Percentiles rank a stretch among this genome's conserved stretches.
Evolutionary conservation across 441 rosid genomes (phyloP).

Genomic region (Codiaeum variegatum): DNA sequence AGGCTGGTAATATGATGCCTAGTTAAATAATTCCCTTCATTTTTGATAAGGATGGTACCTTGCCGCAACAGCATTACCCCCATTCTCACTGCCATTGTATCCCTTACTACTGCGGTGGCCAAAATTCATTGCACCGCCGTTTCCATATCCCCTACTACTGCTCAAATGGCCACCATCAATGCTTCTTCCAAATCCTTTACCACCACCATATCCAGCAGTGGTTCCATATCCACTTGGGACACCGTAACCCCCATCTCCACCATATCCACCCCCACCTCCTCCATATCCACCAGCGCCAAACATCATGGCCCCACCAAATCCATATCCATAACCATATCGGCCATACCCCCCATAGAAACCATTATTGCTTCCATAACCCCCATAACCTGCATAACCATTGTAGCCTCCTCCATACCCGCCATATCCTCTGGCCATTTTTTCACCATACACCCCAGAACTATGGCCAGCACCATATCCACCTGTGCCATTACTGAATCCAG

Average conservation of each 20-base stretch:
- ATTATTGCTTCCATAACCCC: constrained; percentile 35
- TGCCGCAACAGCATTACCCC: constrained; percentile 11
- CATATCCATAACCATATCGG: constrained; percentile 40
- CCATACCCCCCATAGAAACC: constrained; percentile 45
- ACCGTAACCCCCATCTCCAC: constrained; percentile 36
- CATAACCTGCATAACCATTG: constrained; percentile 30
- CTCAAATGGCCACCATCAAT: constrained; percentile 22
- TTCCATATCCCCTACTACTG: constrained; percentile 31
- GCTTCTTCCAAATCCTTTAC: constrained; percentile 30
- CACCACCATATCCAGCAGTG: constrained; percentile 34
- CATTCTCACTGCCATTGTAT: constrained; percentile 18
- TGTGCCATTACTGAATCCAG: constrained; percentile 46
- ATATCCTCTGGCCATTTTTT: constrained; percentile 38
- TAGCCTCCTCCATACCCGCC: constrained; percentile 38
- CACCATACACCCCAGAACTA: constrained; percentile 37
- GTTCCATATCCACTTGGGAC: constrained; percentile 33
- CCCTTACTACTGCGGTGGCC: constrained; percentile 14
- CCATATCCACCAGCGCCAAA: constrained; percentile 43
- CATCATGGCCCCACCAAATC: constrained; percentile 41
- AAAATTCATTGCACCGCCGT: constrained; percentile 19
- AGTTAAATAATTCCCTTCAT: constrained; percentile 10
- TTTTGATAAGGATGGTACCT: constrained; percentile 33
- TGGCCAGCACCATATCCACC: constrained; percentile 30
- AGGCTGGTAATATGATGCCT: neutral
- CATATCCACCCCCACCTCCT: constrained; percentile 40